Evolutionary conservation across 2,329 filamentous ascomycete species (phyloP).

Genomic region (Coccinonectria pachysandricola): DNA sequence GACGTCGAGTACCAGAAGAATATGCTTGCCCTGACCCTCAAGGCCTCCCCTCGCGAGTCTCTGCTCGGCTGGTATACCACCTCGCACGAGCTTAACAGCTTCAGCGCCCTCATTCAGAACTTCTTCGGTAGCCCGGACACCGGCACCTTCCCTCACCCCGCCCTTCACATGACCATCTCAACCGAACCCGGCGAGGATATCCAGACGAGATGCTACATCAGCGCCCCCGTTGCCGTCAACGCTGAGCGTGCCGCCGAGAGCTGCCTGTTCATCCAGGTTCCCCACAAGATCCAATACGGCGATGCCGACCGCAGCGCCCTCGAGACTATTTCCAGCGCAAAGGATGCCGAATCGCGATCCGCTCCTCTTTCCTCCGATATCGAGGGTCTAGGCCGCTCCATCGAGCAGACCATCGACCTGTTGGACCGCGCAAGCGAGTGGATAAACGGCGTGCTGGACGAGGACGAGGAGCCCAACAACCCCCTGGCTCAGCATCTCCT

Average conservation of each 20-base stretch:
- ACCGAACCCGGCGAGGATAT: conserved; percentile 83
- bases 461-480: conserved; percentile 81
- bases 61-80: conserved; percentile 98
- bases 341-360: conserved; percentile 65
- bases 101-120: conserved; percentile 95
- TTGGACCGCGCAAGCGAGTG: conserved; percentile 87
- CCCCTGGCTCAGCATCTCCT: conserved; percentile 91
- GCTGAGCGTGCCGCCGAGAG: conserved; percentile 91
- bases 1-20: conserved; percentile 99
- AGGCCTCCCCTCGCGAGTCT: conserved; percentile 86
- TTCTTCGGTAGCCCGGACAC: conserved; percentile 97
- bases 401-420: conserved; percentile 81
- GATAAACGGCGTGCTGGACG: conserved; percentile 87
- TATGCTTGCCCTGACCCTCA: conserved; percentile 91
- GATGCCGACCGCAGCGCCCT: conserved; percentile 59
- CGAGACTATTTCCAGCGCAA: conserved; percentile 74
- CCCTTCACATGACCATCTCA: conserved; percentile 89
- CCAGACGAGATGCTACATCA: conserved; percentile 89
- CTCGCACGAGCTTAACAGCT: conserved; percentile 92
- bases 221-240: conserved; percentile 86
- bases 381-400: conserved; percentile 72
- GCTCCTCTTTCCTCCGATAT: conserved; percentile 75
- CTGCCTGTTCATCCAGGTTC: conserved; percentile 94
- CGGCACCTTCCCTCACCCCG: conserved; percentile 94
- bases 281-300: conserved; percentile 84